Evolutionary conservation across 106 monocot genomes (phyloP).

Genomic region (Apostasia shenzhenica): DNA sequence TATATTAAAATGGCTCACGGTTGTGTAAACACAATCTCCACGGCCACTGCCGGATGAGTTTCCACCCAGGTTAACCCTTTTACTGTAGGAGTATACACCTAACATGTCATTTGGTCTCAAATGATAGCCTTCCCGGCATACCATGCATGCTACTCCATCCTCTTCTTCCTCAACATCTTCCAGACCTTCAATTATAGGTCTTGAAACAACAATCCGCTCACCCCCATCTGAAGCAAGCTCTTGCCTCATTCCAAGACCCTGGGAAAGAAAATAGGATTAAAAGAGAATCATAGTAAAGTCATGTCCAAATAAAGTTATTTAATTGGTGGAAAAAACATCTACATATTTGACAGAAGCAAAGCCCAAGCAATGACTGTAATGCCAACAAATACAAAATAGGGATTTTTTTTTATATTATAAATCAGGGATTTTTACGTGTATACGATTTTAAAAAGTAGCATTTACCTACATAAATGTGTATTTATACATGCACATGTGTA

Average conservation of each 20-base stretch:
- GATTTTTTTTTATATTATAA: too few species aligned
- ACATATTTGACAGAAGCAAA: too few species aligned
- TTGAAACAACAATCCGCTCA: conserved; percentile 77
- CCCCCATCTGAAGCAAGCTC: conserved; percentile 86
- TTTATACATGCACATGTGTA: too few species aligned
- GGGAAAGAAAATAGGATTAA: conserved; percentile 1
- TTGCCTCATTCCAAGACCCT: conserved; percentile 90
- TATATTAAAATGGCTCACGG: conserved; percentile 94
- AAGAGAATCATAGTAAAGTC: too few species aligned
- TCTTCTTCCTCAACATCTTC: conserved; percentile 96
- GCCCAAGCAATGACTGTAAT: too few species aligned
- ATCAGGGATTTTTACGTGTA: too few species aligned
- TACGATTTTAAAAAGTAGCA: too few species aligned
- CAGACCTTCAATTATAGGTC: conserved; percentile 75
- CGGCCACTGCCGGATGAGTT: conserved; percentile 36
- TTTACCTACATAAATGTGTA: too few species aligned
- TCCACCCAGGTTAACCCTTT: conserved; percentile 76
- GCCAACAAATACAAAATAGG: too few species aligned
- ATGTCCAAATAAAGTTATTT: too few species aligned
- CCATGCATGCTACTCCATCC: conserved; percentile 97
- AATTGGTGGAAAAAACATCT: too few species aligned
- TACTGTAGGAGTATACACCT: conserved; percentile 93
- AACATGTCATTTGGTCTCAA: conserved; percentile 83
- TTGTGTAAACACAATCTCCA: conserved; percentile 92
- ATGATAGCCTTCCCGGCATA: conserved; percentile 91